Conservation (phyloP, 2,329 filamentous ascomycete genomes). For the Cercospora zeae-maydis region DNA sequence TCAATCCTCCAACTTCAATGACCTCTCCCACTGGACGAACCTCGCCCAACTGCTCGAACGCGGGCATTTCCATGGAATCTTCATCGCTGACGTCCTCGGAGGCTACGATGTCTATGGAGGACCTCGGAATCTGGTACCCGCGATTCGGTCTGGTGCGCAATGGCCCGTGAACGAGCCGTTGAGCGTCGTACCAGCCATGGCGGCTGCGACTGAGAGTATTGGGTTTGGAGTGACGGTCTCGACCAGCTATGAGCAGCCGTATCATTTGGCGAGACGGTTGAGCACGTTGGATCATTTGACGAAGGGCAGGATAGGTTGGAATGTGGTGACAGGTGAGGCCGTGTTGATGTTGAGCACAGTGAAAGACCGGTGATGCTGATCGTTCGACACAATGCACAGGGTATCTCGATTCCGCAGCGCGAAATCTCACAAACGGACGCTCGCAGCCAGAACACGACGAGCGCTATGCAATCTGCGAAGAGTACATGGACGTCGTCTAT, state of each 20-base stretch:
- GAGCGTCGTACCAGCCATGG: conserved; percentile 62
- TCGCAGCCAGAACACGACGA: conserved; percentile 63
- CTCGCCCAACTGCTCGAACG: conserved; percentile 58
- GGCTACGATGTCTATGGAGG: conserved; percentile 69
- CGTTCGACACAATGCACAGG: conserved; percentile 34
- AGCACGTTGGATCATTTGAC: conserved; percentile 66
- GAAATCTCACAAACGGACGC: conserved; percentile 55
- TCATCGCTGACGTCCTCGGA: conserved; percentile 63
- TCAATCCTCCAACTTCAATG: conserved; percentile 59
- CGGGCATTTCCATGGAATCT: conserved; percentile 63
- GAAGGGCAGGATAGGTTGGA: conserved; percentile 39
- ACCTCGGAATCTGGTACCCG: conserved; percentile 56
- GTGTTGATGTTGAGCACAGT: not conserved
- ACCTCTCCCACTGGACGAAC: conserved; percentile 58
- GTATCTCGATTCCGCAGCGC: conserved; percentile 64
- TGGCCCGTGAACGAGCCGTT: conserved; percentile 70
- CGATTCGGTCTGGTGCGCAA: conserved; percentile 61
- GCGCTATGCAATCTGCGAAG: conserved; percentile 61
- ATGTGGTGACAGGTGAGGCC: conserved; percentile 56
- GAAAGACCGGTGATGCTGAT: not conserved
- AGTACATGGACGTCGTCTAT: conserved; percentile 58
- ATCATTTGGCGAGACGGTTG: conserved; percentile 62
- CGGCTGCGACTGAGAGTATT: conserved; percentile 63
- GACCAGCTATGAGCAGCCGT: conserved; percentile 67
- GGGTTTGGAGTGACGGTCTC: conserved; percentile 65